Base-by-base conservation (phyloP, 2,329 filamentous ascomycete species). In the Aspergillus costaricaensis region DNA sequence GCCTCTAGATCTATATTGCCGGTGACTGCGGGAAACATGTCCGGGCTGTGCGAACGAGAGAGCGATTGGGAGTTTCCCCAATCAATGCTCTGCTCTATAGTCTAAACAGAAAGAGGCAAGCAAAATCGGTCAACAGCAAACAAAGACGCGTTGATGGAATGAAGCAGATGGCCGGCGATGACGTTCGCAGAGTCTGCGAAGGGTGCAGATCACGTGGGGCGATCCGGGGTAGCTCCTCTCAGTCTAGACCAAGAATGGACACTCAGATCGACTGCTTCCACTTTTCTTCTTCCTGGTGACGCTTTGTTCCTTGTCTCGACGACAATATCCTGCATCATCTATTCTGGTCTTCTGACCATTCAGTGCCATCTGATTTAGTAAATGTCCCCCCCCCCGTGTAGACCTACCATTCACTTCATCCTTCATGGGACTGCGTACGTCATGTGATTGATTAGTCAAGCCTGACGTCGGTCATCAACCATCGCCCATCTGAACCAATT, bases 1-100 rank as follows among this genome's bases (percentile, higher is more conserved):
- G 93, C 92, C 73, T 95, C 91, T 62, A 96, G 88, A 75, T 96
- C 91, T 67, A 97, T 82, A 76, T 90, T 89, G 63, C 66, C 70
- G 47, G 70, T 70, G 64, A 75, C 74, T 55, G 75, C 72, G 57
- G 78, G 77, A 61, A 77, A 75, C 75, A 77, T 77, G 43, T 49
- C 62, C 60, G 49, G 58, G 10, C n/a, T 15, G 36, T 62, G 49
- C 39, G 51, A 50, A 27, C 19, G 47, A 57, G 39, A 27, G 56
- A 50, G 17, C 50, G 59, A 57, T 58, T 57, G 58, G 51, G 25
- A 21, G 17, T 8, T 5, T 25, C 52, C 58, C 58, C 58, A 47
- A 44, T 32, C 15, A 44, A 39, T 32, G 25, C 39, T 39, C 38
- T 44, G 21, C 51, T 47, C 36, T 50, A 36, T 55, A 41, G 5